Base-by-base conservation (phyloP, 805 yeast species). In the Starmerella potacharoeniae region DNA sequence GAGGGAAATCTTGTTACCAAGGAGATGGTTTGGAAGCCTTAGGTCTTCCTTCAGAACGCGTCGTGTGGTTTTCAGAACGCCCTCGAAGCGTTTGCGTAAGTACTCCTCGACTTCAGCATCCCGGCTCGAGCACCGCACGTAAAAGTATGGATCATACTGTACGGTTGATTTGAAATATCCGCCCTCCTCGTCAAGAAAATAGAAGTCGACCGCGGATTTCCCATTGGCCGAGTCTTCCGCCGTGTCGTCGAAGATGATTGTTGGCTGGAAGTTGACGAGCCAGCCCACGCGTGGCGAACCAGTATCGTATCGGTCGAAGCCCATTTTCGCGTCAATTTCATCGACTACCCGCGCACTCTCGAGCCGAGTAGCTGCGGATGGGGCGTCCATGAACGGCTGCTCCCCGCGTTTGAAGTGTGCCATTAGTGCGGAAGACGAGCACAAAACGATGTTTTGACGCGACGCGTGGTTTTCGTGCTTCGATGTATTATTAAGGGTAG, bases 101-200 rank as follows among this genome's bases (percentile, higher is more conserved):
- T 78, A 84, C 65, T 93, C 98, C 68, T 93, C 97, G 4, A 89
- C 87, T 59, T 86, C 97, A 2, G 79, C 69, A 57, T 82, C 87
- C 16, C 70, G 69, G 16, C 31, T 29, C 28, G 65, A 61, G 59
- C 87, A 80, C 2, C 80, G 75, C 10, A 93, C 71, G 51, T 84
- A 78, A 65, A 93, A 86, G 68, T 93, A 93, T 0, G 99, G 99
- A 62, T 87, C 89, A 66, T 79, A 86, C 55, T 78, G 84, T 13
- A 86, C 69, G 0, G 95, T 84, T 4, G 89, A 83, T 66, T 91
- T 93, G 73, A 95, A 93, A 45, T 86, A 81, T 6, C 97, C 98
- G 49, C 99, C 99, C 67, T 90, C 97, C 64, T 87, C 96, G 67
- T 90, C 97, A 7, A 93, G 70, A 63, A 95, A 93, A 66, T 95